Percentiles rank a stretch among this genome's conserved stretches.
phyloP scores from a whole-genome alignment of 352 stramenopile species.

The Pythium insidiosum region DNA sequence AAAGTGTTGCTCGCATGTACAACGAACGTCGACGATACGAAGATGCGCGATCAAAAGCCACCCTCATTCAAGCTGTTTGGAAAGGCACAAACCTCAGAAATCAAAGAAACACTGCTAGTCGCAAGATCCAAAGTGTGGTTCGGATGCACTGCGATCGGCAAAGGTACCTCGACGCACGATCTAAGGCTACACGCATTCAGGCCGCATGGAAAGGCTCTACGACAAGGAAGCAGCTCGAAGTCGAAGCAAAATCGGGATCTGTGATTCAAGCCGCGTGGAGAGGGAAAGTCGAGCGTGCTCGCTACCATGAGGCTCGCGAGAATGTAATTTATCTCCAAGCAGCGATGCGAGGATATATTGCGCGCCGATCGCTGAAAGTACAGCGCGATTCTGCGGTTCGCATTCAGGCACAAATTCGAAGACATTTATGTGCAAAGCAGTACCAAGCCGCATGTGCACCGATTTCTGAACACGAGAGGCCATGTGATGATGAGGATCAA shows the following conservation, averaged over 20 bases:
- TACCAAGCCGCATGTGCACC: background rate
- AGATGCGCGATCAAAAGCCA: conserved; percentile 4
- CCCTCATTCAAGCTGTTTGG: conserved; percentile 21
- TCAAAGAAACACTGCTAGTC: too few relatives aligned
- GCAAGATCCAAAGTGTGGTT: too few relatives aligned
- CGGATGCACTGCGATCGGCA: too few relatives aligned
- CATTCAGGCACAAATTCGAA: conserved; percentile 18
- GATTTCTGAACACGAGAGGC: conserved; percentile 3
- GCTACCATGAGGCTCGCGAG: conserved; percentile 10
- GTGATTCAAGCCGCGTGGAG: conserved; percentile 21
- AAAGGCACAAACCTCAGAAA: conserved; percentile 10
- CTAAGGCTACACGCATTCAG: too few relatives aligned
- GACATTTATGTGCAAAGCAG: conserved; percentile 7
- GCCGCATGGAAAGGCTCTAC: too few relatives aligned
- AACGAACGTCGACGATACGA: conserved; percentile 8
- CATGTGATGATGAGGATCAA: too few relatives aligned
- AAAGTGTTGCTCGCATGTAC: conserved; percentile 19
- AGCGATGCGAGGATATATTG: conserved; percentile 12
- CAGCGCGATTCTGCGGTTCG: conserved; percentile 10
- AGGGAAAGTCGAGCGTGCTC: conserved; percentile 10
- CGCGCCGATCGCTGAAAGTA: conserved; percentile 3
- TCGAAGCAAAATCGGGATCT: conserved; percentile 6
- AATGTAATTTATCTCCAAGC: conserved; percentile 20
- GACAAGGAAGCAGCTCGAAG: too few relatives aligned
- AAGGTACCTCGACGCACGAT: too few relatives aligned